phyloP scores from a whole-genome alignment of 352 stramenopile genomes.

The Globisporangium radiosum region DNA sequence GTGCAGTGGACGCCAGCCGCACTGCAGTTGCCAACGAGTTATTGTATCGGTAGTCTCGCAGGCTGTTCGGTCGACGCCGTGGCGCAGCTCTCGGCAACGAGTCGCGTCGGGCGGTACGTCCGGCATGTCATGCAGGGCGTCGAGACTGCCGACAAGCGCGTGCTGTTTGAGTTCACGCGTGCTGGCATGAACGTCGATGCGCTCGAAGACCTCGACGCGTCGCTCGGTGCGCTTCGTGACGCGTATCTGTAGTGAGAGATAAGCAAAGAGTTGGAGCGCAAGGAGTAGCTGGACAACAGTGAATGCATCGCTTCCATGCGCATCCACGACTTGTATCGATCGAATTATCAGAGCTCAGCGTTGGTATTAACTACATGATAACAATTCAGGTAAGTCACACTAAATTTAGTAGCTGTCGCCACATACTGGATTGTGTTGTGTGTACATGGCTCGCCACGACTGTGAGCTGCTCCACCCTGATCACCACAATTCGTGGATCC shows the following conservation, averaged over 20 bases:
- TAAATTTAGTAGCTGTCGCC: no score
- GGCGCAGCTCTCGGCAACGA: conserved; percentile 40
- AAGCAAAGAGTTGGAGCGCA: no score
- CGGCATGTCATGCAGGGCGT: conserved; percentile 24
- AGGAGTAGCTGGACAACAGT: not conserved
- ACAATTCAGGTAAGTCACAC: no score
- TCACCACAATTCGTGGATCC: conserved; percentile 4
- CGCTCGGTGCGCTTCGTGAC: conserved; percentile 35
- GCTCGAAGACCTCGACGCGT: conserved; percentile 44
- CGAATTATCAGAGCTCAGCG: no score
- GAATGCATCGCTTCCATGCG: not conserved
- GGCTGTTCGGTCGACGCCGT: conserved; percentile 28
- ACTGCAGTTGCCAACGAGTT: conserved; percentile 3
- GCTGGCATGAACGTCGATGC: conserved; percentile 70
- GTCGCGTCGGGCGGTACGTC: conserved; percentile 39
- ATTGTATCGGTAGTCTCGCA: conserved; percentile 12
- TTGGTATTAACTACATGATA: no score
- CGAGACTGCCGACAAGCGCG: conserved; percentile 40
- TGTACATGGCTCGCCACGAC: no score
- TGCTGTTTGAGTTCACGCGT: conserved; percentile 69
- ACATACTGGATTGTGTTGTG: no score
- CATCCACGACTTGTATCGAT: no score
- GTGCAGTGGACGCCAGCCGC: conserved; percentile 31
- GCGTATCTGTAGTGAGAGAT: conserved; percentile 25
- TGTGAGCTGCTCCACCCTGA: no score